Evolutionary conservation across 2,329 filamentous ascomycete species (phyloP), one percentile per base, ranked within the genome.

Genomic region (Fusarium albidum): DNA sequence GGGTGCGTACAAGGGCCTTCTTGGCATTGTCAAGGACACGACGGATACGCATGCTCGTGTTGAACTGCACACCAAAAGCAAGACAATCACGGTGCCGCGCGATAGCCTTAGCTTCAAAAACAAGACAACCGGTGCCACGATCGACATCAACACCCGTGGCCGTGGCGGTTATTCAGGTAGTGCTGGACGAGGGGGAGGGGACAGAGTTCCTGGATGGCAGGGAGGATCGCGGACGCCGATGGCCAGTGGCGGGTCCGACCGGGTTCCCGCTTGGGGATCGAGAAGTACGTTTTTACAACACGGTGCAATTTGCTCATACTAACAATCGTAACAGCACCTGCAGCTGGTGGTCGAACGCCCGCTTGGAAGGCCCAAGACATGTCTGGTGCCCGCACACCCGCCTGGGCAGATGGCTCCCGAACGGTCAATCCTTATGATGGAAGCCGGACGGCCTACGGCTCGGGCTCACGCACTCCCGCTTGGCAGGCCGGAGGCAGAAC

Each of bases 21-120:
- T 98, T 34, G 95, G 95, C 65, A 96, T 97, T 62, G 93, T 99
- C 65, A 97, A 96, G 71, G 94, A 98, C 70, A 90, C 94, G 1
- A 96, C 91, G 7, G 93, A 96, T 65, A 85, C 85, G 4, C 86
- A 90, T 67, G 94, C 92, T 26, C 89, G 93, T 59, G 90, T 99
- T 34, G 95, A 99, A 75, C 79, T 99, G 32, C 94, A 98, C 71
- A 93, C 93, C 6, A 96, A 96, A 78, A 91, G 88, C 76, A 98
- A 97, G 79, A 89, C 91, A 13, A 86, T 98, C 57, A 92, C 89
- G 8, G 85, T 98, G 29, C 84, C 87, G 15, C 96, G 96, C 70
- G 87, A 90, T 10, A 85, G 89, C 51, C 77, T 99, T n/a, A 85
- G 84, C 18, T 90, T 96, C 75, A 93, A 94, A 73, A 94, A 99